Evolutionary conservation across 768 basidiomycete genomes (phyloP), one percentile per base, ranked within the genome.

Genomic region (Russula earlei): DNA sequence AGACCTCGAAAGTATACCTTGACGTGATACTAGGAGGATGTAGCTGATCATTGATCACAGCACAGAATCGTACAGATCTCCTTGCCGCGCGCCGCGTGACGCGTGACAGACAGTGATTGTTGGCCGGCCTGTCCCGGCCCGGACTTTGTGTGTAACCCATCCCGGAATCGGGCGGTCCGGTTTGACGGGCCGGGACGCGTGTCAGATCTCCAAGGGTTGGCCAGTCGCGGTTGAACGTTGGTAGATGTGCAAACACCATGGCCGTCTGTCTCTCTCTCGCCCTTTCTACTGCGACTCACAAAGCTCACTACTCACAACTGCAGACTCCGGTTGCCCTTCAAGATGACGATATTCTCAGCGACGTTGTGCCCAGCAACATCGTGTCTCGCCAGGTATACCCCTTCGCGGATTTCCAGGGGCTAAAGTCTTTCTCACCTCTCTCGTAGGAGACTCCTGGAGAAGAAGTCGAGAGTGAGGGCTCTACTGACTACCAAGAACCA

Each of bases 11-110:
- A 20, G 50, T 33, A 15, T 42, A 69, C 90, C 94, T 84, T 97
- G 94, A 55, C 92, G 82, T 38, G 93, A 96, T 49, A 97, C 81
- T 25, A 98, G 84, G 48, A 98, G 80, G 63, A 98, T 80, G 76
- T 95, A 97, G 75, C 86, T 88, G 72, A 96, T 87, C 85, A 90
- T 88, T 20, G 29, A 31, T 31, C n/a, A n/a, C n/a, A n/a, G n/a
- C n/a, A n/a, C n/a, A n/a, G n/a, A n/a, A n/a, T n/a, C n/a, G n/a
- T n/a, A n/a, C n/a, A n/a, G n/a, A n/a, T n/a, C n/a, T n/a, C n/a
- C n/a, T n/a, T n/a, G n/a, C n/a, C n/a, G n/a, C n/a, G n/a, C n/a
- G n/a, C n/a, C n/a, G n/a, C n/a, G n/a, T n/a, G n/a, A n/a, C n/a
- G n/a, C n/a, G n/a, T n/a, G n/a, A n/a, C n/a, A n/a, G n/a, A n/a